These are phyloP conservation scores for Ilex asprella DNA, from an alignment of 257 asterid species.

Conservation along the genomic window DNA sequence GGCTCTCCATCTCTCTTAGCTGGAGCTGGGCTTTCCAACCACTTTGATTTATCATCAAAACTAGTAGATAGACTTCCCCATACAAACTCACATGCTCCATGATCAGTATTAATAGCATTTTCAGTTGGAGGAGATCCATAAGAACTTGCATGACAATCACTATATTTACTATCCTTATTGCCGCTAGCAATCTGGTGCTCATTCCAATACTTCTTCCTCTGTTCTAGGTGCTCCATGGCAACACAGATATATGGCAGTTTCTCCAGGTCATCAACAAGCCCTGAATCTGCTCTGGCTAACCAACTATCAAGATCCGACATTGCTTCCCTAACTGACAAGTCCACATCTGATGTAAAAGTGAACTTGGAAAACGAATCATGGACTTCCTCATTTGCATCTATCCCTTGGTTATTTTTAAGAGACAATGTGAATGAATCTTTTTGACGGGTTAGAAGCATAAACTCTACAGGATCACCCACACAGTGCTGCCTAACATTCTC, in stretches of 20 bases:
- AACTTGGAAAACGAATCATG: constrained; percentile 69
- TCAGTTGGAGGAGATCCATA: constrained; percentile 31
- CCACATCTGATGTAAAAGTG: constrained; percentile 83
- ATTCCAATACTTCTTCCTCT: constrained; percentile 72
- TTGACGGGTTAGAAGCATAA: constrained; percentile 66
- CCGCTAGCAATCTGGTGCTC: constrained; percentile 33
- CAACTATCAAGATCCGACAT: constrained; percentile 82
- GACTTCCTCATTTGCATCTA: constrained; percentile 30
- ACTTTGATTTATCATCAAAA: constrained; percentile 20
- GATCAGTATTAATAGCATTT: constrained; percentile 11
- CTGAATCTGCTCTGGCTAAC: constrained; percentile 92
- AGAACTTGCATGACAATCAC: constrained; percentile 10
- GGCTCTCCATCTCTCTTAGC: constrained; percentile 24
- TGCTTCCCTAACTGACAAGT: constrained; percentile 74
- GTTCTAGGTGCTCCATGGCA: constrained; percentile 74
- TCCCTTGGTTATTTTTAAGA: constrained; percentile 41
- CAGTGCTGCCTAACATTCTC: constrained; percentile 61
- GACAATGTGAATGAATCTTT: constrained; percentile 61
- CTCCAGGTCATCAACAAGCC: constrained; percentile 87
- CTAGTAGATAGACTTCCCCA: constrained; percentile 15
- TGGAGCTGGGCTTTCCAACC: constrained; percentile 25
- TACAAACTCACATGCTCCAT: constrained; percentile 15
- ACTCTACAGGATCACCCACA: constrained; percentile 57
- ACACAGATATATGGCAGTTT: constrained; percentile 90
- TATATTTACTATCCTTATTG: constrained; percentile 19